Conservation (phyloP, 352 stramenopile species). For the Elongisporangium undulatum region DNA sequence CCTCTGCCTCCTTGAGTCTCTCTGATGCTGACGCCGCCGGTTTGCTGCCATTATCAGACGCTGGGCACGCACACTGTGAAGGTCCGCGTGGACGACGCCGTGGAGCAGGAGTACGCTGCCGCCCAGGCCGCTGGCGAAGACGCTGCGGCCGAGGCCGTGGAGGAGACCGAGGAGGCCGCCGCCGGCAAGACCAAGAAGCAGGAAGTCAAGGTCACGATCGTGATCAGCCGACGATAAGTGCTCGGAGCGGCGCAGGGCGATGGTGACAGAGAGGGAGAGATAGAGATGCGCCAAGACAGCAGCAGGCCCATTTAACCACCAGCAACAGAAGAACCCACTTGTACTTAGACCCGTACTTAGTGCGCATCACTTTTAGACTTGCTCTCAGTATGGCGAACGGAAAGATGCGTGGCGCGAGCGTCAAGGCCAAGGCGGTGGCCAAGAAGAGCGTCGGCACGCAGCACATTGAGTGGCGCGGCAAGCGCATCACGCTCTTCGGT, state of each 20-base stretch:
- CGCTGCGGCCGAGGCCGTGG: slow-evolving; percentile 8
- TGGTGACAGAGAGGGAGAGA: slow-evolving; percentile 4
- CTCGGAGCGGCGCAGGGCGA: neutral
- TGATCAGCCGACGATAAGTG: slow-evolving; percentile 60
- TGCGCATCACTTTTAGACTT: neutral
- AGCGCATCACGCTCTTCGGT: slow-evolving; percentile 74
- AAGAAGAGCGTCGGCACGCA: slow-evolving; percentile 16
- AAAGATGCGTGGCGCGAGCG: slow-evolving; percentile 14
- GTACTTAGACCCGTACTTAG: neutral
- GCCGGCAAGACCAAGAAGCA: slow-evolving; percentile 41
- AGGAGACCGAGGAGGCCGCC: slow-evolving; percentile 16
- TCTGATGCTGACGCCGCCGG: neutral
- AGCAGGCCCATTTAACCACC: slow-evolving; percentile 2
- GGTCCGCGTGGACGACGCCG: slow-evolving; percentile 74
- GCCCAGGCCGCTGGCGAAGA: slow-evolving; percentile 16
- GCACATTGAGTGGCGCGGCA: slow-evolving; percentile 65
- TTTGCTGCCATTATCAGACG: slow-evolving; percentile 23
- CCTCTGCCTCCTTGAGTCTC: neutral
- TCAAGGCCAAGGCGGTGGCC: slow-evolving; percentile 8
- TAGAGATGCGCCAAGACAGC: neutral
- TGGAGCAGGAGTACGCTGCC: slow-evolving; percentile 64
- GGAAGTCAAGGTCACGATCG: slow-evolving; percentile 58
- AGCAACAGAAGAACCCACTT: slow-evolving; percentile 2
- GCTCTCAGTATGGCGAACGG: slow-evolving; percentile 1
- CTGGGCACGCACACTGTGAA: slow-evolving; percentile 77